Percentiles rank a stretch among this genome's conserved stretches.
Evolutionary conservation across 352 stramenopile species (phyloP).

Genomic region (Pythium graminicola): DNA sequence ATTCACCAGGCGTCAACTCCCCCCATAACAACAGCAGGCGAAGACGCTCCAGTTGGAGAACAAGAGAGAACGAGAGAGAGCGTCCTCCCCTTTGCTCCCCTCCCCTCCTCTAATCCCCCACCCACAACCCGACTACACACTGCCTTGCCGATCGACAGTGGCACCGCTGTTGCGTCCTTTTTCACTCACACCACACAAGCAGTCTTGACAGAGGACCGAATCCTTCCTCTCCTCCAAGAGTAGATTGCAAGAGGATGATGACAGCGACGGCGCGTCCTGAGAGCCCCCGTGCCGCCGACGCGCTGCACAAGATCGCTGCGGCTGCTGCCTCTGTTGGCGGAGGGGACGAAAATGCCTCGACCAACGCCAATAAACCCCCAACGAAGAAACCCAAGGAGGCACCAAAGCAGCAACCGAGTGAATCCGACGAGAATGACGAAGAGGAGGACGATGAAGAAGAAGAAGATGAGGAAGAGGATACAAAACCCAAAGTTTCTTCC

Average conservation of each 20-base stretch:
- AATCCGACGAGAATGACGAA: slow-evolving; percentile 16
- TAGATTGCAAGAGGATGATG: slow-evolving; percentile 13
- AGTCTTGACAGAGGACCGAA: not conserved
- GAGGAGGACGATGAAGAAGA: slow-evolving; percentile 24
- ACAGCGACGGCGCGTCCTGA: slow-evolving; percentile 8
- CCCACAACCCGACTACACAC: not conserved
- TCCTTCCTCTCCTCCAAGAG: not conserved
- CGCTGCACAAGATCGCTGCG: slow-evolving; percentile 19
- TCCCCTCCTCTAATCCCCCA: not conserved
- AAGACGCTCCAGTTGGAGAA: not conserved
- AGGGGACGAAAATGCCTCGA: slow-evolving; percentile 17
- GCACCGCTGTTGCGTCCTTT: too few relatives aligned
- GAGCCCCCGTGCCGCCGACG: slow-evolving; percentile 6
- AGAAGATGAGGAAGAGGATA: slow-evolving; percentile 20
- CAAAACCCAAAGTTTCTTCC: slow-evolving; percentile 17
- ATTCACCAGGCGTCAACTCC: not conserved
- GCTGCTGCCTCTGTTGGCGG: not conserved
- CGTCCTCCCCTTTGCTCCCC: not conserved
- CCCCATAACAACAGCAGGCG: not conserved
- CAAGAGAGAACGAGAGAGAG: too few relatives aligned
- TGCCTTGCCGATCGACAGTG: too few relatives aligned
- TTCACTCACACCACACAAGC: not conserved
- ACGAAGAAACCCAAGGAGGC: slow-evolving; percentile 2
- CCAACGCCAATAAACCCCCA: slow-evolving; percentile 13
- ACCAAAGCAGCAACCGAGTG: slow-evolving; percentile 7